A percentile compares a stretch with the other conserved stretches of the same genome.
Evolutionary conservation across 129 eudicot species (phyloP).

Genomic region (Flaveria ramosissima): DNA sequence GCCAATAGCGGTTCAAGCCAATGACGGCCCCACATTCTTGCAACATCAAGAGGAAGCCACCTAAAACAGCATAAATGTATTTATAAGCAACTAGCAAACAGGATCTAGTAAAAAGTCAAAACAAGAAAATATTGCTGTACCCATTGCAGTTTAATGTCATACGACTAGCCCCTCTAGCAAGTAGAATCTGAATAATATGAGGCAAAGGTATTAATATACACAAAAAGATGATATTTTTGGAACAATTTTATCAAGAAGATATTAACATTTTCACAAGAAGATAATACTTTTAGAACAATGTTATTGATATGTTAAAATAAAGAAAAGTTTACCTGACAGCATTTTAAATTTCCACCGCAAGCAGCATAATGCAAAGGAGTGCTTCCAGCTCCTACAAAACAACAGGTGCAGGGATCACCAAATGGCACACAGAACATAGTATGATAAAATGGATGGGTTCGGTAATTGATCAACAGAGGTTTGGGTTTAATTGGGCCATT

Average conservation of each 20-base stretch:
- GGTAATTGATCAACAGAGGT: not conserved
- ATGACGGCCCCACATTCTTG: slow-evolving; percentile 96
- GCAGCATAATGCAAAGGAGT: slow-evolving; percentile 99
- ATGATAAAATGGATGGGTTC: not conserved
- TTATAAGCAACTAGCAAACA: slow-evolving; percentile 9
- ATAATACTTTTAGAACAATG: not conserved
- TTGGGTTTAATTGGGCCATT: not conserved
- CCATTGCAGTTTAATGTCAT: slow-evolving; percentile 82
- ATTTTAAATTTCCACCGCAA: slow-evolving; percentile 92
- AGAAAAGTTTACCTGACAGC: slow-evolving; percentile 70
- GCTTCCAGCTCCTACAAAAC: slow-evolving; percentile 88
- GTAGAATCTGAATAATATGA: slow-evolving; percentile 65
- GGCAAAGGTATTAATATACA: not conserved
- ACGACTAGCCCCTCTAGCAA: slow-evolving; percentile 96
- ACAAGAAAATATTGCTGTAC: slow-evolving; percentile 38
- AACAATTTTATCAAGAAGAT: not conserved
- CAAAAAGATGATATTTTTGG: not conserved
- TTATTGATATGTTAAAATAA: not conserved
- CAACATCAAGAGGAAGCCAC: slow-evolving; percentile 97
- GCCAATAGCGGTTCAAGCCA: slow-evolving; percentile 92
- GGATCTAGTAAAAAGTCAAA: not conserved
- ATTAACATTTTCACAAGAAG: not conserved
- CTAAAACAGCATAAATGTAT: slow-evolving; percentile 46
- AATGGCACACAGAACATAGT: not conserved
- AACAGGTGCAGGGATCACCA: not conserved